Conservation (phyloP, 1,139 yeast species). For the Suhomyces choctaworum region DNA sequence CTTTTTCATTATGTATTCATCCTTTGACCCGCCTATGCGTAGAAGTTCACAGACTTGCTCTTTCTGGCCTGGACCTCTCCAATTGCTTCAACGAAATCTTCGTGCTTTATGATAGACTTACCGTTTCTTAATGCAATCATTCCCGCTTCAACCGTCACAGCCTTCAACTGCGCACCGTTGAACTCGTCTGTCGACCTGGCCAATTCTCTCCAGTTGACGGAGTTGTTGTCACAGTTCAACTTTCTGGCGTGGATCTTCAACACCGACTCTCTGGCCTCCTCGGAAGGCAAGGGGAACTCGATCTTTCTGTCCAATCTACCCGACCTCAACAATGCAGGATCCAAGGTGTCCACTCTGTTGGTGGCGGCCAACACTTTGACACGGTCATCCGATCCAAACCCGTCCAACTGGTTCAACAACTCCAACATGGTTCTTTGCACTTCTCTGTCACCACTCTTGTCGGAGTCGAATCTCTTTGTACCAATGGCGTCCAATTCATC, state of each 20-base stretch:
- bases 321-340: slow-evolving; percentile 94
- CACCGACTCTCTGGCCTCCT: slow-evolving; percentile 95
- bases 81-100: slow-evolving; percentile 97
- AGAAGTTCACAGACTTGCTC: slow-evolving; percentile 90
- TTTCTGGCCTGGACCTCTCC: slow-evolving; percentile 98
- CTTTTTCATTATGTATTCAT: no score
- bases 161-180: slow-evolving; percentile 97
- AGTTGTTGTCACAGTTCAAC: slow-evolving; percentile 83
- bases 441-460: slow-evolving; percentile 97
- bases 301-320: slow-evolving; percentile 98
- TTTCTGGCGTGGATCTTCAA: slow-evolving; percentile 96
- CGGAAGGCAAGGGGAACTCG: slow-evolving; percentile 96
- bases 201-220: slow-evolving; percentile 95
- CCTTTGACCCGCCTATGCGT: slow-evolving; percentile 78
- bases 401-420: slow-evolving; percentile 92
- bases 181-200: slow-evolving; percentile 98
- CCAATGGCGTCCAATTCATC: slow-evolving; percentile 99
- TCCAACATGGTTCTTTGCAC: slow-evolving; percentile 99
- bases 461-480: slow-evolving; percentile 96
- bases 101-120: slow-evolving; percentile 88
- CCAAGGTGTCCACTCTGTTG: slow-evolving; percentile 94
- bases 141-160: slow-evolving; percentile 98
- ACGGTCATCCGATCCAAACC: slow-evolving; percentile 96
- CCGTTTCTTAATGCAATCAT: slow-evolving; percentile 98
- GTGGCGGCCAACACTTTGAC: slow-evolving; percentile 98